A percentile compares a stretch with the other conserved stretches of the same genome.
Evolutionary conservation across 73 alveolate genomes (phyloP).

Genomic region (Diophrys appendiculata): DNA sequence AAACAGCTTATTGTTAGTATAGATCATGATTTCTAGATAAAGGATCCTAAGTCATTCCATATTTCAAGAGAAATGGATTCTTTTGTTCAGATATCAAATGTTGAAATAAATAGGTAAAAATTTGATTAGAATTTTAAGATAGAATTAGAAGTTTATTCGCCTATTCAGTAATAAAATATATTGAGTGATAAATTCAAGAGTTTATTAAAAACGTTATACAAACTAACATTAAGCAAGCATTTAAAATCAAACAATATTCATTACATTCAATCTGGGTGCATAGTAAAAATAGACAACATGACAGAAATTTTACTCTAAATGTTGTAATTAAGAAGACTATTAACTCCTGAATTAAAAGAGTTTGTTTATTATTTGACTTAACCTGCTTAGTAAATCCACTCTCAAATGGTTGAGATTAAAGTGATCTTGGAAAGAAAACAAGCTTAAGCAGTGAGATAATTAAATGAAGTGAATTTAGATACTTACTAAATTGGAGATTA

Average conservation of each 20-base stretch:
- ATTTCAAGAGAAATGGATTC: too few species aligned
- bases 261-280: background rate
- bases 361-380: background rate
- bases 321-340: background rate
- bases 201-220: background rate
- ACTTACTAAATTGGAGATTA: background rate
- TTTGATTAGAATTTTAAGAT: background rate
- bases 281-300: background rate
- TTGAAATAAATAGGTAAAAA: too few species aligned
- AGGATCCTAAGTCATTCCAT: too few species aligned
- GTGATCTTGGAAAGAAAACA: background rate
- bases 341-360: background rate
- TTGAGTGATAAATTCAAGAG: background rate
- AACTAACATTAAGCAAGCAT: background rate
- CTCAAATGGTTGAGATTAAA: background rate
- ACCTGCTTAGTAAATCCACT: background rate
- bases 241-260: too few species aligned
- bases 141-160: background rate
- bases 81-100: too few species aligned
- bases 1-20: too few species aligned
- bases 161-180: background rate
- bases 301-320: background rate
- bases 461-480: background rate
- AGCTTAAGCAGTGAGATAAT: background rate
- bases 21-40: too few species aligned